Percentiles rank a stretch among this genome's conserved stretches.
Conservation (phyloP, 306 rosid species). For the Geum urbanum region DNA sequence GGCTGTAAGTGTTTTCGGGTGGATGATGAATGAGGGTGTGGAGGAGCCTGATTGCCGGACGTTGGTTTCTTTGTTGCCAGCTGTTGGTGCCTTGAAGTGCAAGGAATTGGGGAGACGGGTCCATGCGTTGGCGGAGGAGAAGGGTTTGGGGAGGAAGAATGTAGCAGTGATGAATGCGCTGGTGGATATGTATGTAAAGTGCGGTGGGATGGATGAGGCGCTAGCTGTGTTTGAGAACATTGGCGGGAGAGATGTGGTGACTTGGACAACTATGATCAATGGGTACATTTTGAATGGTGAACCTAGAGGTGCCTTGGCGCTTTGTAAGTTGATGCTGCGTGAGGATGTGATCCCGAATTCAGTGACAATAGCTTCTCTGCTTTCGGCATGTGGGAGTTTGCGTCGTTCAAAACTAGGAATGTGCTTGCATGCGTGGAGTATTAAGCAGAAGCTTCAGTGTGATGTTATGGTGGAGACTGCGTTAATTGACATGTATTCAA, state of each 20-base stretch:
- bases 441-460: slow-evolving; percentile 55
- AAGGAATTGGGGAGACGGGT: slow-evolving; percentile 52
- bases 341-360: slow-evolving; percentile 65
- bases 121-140: slow-evolving; percentile 47
- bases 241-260: slow-evolving; percentile 65
- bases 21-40: slow-evolving; percentile 56
- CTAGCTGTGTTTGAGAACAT: slow-evolving; percentile 34
- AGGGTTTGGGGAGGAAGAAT: slow-evolving; percentile 47
- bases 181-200: slow-evolving; percentile 79
- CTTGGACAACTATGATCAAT: slow-evolving; percentile 80
- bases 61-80: slow-evolving; percentile 68
- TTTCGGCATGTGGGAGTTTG: slow-evolving; percentile 64
- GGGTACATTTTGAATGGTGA: slow-evolving; percentile 68
- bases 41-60: slow-evolving; percentile 74
- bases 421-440: slow-evolving; percentile 74
- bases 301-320: slow-evolving; percentile 52
- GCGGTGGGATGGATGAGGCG: slow-evolving; percentile 65
- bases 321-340: slow-evolving; percentile 56
- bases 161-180: slow-evolving; percentile 53
- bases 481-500: slow-evolving; percentile 66
- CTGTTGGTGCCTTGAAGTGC: slow-evolving; percentile 58
- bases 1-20: slow-evolving; percentile 45
- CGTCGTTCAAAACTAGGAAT: slow-evolving; percentile 44
- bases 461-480: slow-evolving; percentile 83
- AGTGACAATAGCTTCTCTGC: slow-evolving; percentile 60